phyloP scores from a whole-genome alignment of 768 basidiomycete genomes.

The Termitomyces sp. region DNA sequence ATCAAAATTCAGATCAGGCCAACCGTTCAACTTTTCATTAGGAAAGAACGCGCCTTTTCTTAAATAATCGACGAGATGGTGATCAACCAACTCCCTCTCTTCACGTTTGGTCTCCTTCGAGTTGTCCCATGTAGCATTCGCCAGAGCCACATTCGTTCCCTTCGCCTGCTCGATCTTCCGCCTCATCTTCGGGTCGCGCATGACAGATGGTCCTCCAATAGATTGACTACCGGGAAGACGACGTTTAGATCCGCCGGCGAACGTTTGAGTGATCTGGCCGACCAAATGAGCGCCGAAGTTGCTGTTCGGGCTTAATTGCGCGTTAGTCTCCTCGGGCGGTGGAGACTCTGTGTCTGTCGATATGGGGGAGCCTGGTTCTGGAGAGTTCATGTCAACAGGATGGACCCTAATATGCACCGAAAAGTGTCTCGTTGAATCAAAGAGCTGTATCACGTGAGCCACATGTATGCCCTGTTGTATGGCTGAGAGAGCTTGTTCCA shows the following conservation, averaged over 20 bases:
- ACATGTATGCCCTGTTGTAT: no score
- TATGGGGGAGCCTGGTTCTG: constrained; percentile 33
- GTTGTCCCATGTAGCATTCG: constrained; percentile 18
- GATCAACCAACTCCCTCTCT: constrained; percentile 52
- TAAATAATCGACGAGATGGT: constrained; percentile 41
- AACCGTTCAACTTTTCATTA: background rate
- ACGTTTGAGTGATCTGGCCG: constrained; percentile 27
- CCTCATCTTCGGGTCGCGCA: constrained; percentile 45
- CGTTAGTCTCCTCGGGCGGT: constrained; percentile 32
- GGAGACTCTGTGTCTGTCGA: constrained; percentile 39
- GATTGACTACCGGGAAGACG: constrained; percentile 44
- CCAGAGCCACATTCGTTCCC: constrained; percentile 10
- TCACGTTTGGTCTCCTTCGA: constrained; percentile 40
- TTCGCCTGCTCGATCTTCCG: constrained; percentile 38
- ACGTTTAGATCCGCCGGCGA: constrained; percentile 37
- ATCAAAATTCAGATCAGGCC: constrained; percentile 1
- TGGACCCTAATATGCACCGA: no score
- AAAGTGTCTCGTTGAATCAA: background rate
- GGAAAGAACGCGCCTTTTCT: constrained; percentile 39
- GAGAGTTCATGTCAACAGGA: constrained; percentile 29
- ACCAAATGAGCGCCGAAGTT: constrained; percentile 14
- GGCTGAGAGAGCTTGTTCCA: no score
- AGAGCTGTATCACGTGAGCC: background rate
- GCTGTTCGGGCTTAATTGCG: constrained; percentile 12
- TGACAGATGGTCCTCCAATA: constrained; percentile 32